Evolutionary conservation across 192 early-diverging fungal genomes (phyloP), one percentile per base, ranked within the genome.

Genomic region (Gigaspora rosea): DNA sequence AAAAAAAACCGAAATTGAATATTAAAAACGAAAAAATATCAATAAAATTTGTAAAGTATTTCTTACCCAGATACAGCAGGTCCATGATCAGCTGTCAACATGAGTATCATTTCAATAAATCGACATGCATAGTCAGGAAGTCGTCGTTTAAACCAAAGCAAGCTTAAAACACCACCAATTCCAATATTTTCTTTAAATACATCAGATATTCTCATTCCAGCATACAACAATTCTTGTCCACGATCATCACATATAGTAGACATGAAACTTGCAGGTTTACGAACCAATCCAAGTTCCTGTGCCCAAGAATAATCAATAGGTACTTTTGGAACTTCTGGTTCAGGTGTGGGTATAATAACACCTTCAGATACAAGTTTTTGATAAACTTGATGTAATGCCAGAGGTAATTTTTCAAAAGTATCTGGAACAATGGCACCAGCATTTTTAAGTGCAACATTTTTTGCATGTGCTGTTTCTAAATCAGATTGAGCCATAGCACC

Each of bases 221-320:
- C 95, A 86, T 99, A 99, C 78, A 97, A 86, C 65, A 99, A 86
- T 86, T 99, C 97, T 86, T 99, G 96, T 65, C 97, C 97, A 87
- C 97, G 95, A 88, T 99, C 97, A 86, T 99, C 97, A 81, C 92
- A 95, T 83, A 99, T 99, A 49, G 97, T 99, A 71, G 96, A 97
- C 66, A 99, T 96, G 81, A 99, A 99, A 75, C 93, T 94, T 7
- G 97, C 95, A 36, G 97, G 97, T 87, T 99, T 99, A 82, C 97
- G 94, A 75, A 99, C 94, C 64, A 99, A 90, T 11, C 97, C 97
- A 48, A 99, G 88, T 87, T 99, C 97, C 86, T 97, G 95, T 47
- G 97, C 97, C 97, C 97, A 99, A 12, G 95, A 90, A 82, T 99
- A 99, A 87, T 99, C 97, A 79, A 99, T 97, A 32, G 97, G 97